Conservation (phyloP, 768 basidiomycete genomes). For the Leccinum longicurvipes region DNA sequence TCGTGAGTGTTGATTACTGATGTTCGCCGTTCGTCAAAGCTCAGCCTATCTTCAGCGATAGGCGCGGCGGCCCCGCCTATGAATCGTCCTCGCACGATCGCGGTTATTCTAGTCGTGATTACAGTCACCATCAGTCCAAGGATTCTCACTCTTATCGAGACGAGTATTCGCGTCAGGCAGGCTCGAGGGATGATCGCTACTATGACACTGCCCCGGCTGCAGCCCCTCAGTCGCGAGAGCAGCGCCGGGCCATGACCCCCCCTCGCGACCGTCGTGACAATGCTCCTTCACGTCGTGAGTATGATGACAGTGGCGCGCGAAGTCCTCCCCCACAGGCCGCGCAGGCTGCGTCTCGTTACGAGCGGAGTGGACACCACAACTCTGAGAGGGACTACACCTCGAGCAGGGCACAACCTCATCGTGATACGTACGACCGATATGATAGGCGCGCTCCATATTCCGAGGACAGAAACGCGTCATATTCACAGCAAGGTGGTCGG, state of each 20-base stretch:
- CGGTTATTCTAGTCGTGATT: slow-evolving; percentile 51
- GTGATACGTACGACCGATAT: slow-evolving; percentile 60
- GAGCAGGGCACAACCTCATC: slow-evolving; percentile 38
- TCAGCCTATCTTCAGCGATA: slow-evolving; percentile 18
- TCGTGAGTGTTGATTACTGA: slow-evolving; percentile 41
- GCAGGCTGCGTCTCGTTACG: slow-evolving; percentile 52
- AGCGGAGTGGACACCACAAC: slow-evolving; percentile 39
- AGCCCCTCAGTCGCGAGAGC: slow-evolving; percentile 47
- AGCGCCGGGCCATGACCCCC: slow-evolving; percentile 57
- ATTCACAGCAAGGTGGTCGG: slow-evolving; percentile 48
- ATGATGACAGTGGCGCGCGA: slow-evolving; percentile 65
- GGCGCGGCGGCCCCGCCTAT: slow-evolving; percentile 40
- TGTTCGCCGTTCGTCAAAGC: not conserved
- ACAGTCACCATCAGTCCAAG: slow-evolving; percentile 39
- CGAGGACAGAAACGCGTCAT: slow-evolving; percentile 38
- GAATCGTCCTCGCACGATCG: slow-evolving; percentile 59
- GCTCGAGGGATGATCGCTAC: slow-evolving; percentile 53
- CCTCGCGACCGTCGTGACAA: slow-evolving; percentile 64
- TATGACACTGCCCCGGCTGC: slow-evolving; percentile 45
- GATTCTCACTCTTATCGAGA: slow-evolving; percentile 47
- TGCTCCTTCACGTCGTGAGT: slow-evolving; percentile 58
- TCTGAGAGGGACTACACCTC: slow-evolving; percentile 45
- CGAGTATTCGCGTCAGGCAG: slow-evolving; percentile 47
- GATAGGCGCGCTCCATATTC: slow-evolving; percentile 46
- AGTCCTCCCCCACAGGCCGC: slow-evolving; percentile 47